These are phyloP conservation scores for Acacia acuminata DNA, from an alignment of 306 rosid species.

Conservation along the genomic window DNA sequence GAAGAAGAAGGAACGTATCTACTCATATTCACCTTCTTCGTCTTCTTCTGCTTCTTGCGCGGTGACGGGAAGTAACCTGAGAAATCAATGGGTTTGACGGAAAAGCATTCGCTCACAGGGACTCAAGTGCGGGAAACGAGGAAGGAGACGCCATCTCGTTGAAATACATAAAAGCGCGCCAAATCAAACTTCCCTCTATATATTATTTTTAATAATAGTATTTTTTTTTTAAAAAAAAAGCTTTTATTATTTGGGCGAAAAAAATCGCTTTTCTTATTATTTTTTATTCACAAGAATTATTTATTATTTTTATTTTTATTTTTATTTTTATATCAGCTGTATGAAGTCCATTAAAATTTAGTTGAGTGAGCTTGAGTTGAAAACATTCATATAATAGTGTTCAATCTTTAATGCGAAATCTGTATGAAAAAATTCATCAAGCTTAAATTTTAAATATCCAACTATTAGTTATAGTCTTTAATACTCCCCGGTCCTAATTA, in stretches of 20 bases:
- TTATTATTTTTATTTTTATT: too few relatives aligned
- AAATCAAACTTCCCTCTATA: background rate
- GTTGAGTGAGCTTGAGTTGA: too few relatives aligned
- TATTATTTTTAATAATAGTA: background rate
- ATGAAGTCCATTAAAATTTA: too few relatives aligned
- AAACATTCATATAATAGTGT: too few relatives aligned
- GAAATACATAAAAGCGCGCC: background rate
- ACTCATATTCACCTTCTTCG: conserved; percentile 13
- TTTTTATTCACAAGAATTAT: background rate
- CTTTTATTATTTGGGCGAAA: too few relatives aligned
- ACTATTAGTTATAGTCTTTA: too few relatives aligned
- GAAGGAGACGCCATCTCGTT: background rate
- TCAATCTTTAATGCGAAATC: too few relatives aligned
- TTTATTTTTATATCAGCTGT: too few relatives aligned
- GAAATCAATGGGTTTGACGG: background rate
- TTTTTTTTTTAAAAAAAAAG: background rate
- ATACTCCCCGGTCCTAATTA: too few relatives aligned
- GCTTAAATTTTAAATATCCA: too few relatives aligned
- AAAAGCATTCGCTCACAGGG: background rate
- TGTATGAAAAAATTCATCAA: too few relatives aligned
- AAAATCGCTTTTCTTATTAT: background rate
- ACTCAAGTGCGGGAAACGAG: background rate
- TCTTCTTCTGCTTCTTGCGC: conserved; percentile 7
- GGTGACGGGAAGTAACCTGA: conserved; percentile 1
- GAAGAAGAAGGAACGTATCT: conserved; percentile 31